phyloP scores from a whole-genome alignment of 192 early-diverging fungal genomes.

The Coemansia sp. region DNA sequence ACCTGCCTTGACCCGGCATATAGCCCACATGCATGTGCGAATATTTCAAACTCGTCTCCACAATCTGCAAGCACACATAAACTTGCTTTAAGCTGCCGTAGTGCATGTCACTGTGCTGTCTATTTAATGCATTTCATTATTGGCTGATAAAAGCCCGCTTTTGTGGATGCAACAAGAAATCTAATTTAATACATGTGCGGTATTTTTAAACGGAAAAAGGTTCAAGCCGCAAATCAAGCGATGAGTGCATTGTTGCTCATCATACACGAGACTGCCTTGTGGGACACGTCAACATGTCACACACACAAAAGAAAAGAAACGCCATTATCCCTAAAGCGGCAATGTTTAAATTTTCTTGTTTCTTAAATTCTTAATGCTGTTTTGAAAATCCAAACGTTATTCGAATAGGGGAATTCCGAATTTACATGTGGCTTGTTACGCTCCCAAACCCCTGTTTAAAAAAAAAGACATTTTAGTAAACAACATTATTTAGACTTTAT shows the following conservation, averaged over 20 bases:
- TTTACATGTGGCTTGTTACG: neutral
- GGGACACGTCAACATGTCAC: neutral
- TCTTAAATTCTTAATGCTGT: neutral
- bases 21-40: no score
- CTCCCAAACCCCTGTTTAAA: neutral
- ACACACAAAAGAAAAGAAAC: neutral
- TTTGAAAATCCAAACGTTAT: neutral
- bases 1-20: no score
- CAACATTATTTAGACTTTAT: conserved; percentile 4
- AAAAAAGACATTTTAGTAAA: neutral
- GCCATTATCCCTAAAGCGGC: neutral
- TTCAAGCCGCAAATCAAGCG: neutral
- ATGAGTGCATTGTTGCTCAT: conserved; percentile 1
- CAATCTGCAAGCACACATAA: no score
- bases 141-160: no score
- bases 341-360: neutral
- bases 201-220: no score
- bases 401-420: neutral
- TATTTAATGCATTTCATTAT: no score
- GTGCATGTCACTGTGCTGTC: no score
- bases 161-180: no score
- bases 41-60: no score
- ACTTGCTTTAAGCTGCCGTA: no score
- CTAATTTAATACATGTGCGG: no score
- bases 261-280: neutral